Evolutionary conservation across 2,329 filamentous ascomycete species (phyloP), one percentile per base, ranked within the genome.

Genomic region (Fusarium brevicatenulatum): DNA sequence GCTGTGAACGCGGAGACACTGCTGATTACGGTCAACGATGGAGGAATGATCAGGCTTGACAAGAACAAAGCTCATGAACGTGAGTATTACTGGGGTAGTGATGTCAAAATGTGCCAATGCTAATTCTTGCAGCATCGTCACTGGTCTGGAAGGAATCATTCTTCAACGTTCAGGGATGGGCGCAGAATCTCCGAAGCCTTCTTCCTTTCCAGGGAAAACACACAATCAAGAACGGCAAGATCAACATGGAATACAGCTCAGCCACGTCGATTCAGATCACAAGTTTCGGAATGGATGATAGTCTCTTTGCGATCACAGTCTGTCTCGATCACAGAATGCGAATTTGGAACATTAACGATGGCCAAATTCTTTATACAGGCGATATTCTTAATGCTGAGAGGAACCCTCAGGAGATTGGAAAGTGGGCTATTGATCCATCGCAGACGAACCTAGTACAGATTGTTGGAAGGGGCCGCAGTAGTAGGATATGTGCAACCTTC

Each of bases 301-400:
- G 82, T 10, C 82, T 86, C 3, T 91, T 89, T 73, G 85, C 89
- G 4, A 93, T 97, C 76, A 95, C 95, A 0, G 90, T 97, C 54
- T 96, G 93, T 71, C 85, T 99, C 67, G 95, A 99, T 76, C 95
- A 99, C 80, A 92, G 91, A 16, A 84, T 99, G 79, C 91, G 95
- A 77, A 91, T 96, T 43, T 98, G 96, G 95, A 96, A 97, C 78
- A 86, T 95, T 37, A 86, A 89, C n/a, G 93, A 90, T 43, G 95
- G 95, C 52, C 93, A 91, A 79, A 89, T 97, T 61, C 89, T 93
- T 9, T 90, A 91, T 63, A 91, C 92, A 10, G 91, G 90, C 74
- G 95, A 99, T 81, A 86, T 99, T 37, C 82, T 98, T 21, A 90
- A 92, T 74, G 87, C 91, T 25, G 85, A 88, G 37, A 83, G 89